Conservation (phyloP, 2,329 filamentous ascomycete genomes). For the Bipolaris victoriae region DNA sequence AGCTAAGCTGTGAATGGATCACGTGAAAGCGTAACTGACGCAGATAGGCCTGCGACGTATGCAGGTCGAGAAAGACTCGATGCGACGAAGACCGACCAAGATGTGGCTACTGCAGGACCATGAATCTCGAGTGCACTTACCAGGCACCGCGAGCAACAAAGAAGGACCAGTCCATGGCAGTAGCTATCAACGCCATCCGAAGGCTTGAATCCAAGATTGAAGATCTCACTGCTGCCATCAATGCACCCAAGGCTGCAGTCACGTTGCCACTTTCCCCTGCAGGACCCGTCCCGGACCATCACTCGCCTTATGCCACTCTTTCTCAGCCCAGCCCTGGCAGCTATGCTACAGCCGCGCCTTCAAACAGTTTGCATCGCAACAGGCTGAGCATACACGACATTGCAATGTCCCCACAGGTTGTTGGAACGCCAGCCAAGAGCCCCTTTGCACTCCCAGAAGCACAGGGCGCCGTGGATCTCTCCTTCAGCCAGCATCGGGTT, state of each 20-base stretch:
- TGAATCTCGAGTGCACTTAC: constrained; percentile 59
- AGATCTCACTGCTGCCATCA: constrained; percentile 51
- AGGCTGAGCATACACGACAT: constrained; percentile 30
- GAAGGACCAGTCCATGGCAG: constrained; percentile 60
- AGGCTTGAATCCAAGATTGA: constrained; percentile 61
- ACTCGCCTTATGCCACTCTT: constrained; percentile 34
- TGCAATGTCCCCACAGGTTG: constrained; percentile 35
- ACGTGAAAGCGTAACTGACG: constrained; percentile 11
- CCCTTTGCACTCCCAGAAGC: constrained; percentile 28
- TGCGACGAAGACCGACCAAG: constrained; percentile 61
- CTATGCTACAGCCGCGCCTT: constrained; percentile 14
- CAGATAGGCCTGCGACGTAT: constrained; percentile 59
- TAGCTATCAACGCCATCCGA: constrained; percentile 62
- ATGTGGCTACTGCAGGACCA: constrained; percentile 59
- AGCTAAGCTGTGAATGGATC: neutral
- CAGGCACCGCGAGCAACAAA: constrained; percentile 61
- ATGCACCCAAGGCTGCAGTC: constrained; percentile 23
- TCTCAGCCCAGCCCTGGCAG: constrained; percentile 40
- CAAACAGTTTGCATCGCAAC: constrained; percentile 23
- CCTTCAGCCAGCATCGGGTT: constrained; percentile 60
- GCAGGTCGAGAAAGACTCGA: constrained; percentile 60
- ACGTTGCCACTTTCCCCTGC: constrained; percentile 16
- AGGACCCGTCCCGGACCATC: constrained; percentile 28
- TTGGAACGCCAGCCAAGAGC: constrained; percentile 34
- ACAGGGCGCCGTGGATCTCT: constrained; percentile 46